phyloP scores from a whole-genome alignment of 1,284 basidiomycete species.

The Tilletia walkeri region DNA sequence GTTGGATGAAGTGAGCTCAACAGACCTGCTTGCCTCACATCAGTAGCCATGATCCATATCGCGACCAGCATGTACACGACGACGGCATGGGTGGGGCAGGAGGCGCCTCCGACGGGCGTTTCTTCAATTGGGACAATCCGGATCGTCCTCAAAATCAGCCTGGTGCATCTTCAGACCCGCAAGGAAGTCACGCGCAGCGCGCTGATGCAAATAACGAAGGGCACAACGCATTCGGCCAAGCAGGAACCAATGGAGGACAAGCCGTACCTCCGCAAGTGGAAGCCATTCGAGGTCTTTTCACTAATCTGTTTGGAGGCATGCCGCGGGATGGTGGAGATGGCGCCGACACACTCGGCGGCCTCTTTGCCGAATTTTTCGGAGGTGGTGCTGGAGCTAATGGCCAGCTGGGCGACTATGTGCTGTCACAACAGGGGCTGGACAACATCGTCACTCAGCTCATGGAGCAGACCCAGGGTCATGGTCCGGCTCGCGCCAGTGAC shows the following conservation, averaged over 20 bases:
- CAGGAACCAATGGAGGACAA: slow-evolving; percentile 8
- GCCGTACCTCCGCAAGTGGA: slow-evolving; percentile 37
- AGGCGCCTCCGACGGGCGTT: slow-evolving; percentile 39
- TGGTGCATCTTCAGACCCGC: background rate
- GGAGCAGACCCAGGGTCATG: slow-evolving; percentile 44
- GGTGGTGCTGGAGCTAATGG: slow-evolving; percentile 28
- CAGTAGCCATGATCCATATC: background rate
- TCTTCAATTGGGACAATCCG: slow-evolving; percentile 43
- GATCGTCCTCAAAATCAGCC: background rate
- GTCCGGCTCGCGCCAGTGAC: slow-evolving; percentile 40
- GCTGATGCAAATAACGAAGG: background rate
- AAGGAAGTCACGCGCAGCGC: slow-evolving; percentile 25
- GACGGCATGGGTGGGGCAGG: slow-evolving; percentile 51
- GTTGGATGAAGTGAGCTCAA: background rate
- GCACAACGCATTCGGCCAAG: background rate
- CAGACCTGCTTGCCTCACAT: background rate
- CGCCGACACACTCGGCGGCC: slow-evolving; percentile 23
- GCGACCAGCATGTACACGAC: slow-evolving; percentile 35
- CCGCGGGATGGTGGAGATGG: slow-evolving; percentile 10
- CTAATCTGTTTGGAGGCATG: slow-evolving; percentile 35
- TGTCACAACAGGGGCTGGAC: slow-evolving; percentile 44
- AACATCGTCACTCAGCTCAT: slow-evolving; percentile 49
- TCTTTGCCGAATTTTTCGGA: slow-evolving; percentile 29
- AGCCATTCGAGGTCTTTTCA: slow-evolving; percentile 38
- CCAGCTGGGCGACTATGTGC: slow-evolving; percentile 43